Conservation (phyloP, 441 rosid species). For the Theobroma grandiflorum region DNA sequence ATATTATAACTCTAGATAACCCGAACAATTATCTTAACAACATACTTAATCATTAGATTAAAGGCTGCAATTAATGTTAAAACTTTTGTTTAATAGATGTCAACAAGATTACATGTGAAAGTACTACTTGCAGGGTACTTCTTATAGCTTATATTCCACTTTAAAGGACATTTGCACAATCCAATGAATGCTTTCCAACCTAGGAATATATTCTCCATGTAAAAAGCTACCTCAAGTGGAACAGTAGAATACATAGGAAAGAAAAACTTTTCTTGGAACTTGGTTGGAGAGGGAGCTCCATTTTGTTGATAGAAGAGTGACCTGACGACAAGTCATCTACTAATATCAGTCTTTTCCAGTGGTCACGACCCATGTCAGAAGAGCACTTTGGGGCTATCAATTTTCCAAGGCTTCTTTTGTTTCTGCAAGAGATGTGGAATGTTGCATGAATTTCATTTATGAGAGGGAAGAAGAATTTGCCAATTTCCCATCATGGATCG, state of each 20-base stretch:
- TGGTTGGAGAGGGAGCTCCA: not conserved
- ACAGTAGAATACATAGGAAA: not conserved
- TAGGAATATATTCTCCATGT: not conserved
- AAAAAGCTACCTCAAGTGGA: not conserved
- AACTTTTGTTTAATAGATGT: no score
- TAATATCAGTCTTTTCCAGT: not conserved
- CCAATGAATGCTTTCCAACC: not conserved
- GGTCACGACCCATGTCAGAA: not conserved
- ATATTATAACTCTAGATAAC: no score
- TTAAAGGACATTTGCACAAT: not conserved
- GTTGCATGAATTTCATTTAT: not conserved
- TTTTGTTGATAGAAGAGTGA: not conserved
- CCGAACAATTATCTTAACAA: no score
- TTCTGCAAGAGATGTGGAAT: not conserved
- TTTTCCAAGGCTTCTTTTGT: no score
- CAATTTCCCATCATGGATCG: slow-evolving; percentile 8
- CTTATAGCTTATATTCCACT: not conserved
- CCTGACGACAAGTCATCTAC: slow-evolving; percentile 34
- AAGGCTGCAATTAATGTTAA: not conserved
- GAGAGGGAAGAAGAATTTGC: slow-evolving; percentile 4
- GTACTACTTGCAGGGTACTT: no score
- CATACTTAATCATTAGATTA: not conserved
- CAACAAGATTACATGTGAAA: no score
- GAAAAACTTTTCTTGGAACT: not conserved
- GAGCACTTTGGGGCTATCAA: no score